Evolutionary conservation across 2,329 filamentous ascomycete species (phyloP).

Genomic region (Aureobasidium sp.): DNA sequence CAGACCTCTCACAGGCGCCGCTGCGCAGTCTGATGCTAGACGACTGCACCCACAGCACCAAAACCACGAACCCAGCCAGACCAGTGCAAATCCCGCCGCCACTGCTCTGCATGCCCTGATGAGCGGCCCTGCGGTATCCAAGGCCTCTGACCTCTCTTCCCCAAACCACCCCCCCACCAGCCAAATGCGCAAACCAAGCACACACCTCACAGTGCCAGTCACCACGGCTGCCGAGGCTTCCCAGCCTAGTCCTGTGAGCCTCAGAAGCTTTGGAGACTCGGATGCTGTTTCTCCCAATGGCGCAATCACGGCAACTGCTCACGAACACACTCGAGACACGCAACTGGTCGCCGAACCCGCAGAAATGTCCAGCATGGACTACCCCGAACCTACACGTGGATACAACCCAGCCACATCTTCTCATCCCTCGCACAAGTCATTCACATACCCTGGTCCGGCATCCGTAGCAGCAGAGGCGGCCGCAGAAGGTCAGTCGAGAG

Average conservation of each 20-base stretch:
- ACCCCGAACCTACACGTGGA: slow-evolving; percentile 24
- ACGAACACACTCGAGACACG: slow-evolving; percentile 3
- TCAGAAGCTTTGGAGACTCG: slow-evolving; percentile 45
- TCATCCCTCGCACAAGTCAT: slow-evolving; percentile 43
- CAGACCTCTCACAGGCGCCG: slow-evolving; percentile 38
- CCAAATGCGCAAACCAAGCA: slow-evolving; percentile 38
- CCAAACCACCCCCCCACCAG: slow-evolving; percentile 37
- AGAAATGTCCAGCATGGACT: slow-evolving; percentile 25
- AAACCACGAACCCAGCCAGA: slow-evolving; percentile 28
- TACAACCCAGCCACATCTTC: slow-evolving; percentile 17
- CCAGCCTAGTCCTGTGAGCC: slow-evolving; percentile 45
- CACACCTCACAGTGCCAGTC: slow-evolving; percentile 43
- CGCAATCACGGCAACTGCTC: slow-evolving; percentile 34
- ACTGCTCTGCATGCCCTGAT: slow-evolving; percentile 37
- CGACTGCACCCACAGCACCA: slow-evolving; percentile 31
- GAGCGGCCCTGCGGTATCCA: slow-evolving; percentile 34
- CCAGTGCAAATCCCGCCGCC: slow-evolving; percentile 40
- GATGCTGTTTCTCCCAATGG: slow-evolving; percentile 31
- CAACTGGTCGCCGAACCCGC: slow-evolving; percentile 26
- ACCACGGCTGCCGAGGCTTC: slow-evolving; percentile 33
- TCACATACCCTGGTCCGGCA: slow-evolving; percentile 56
- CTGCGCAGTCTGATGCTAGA: slow-evolving; percentile 41
- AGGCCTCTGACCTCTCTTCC: slow-evolving; percentile 34
- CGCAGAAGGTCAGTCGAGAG: slow-evolving; percentile 44
- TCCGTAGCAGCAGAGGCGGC: slow-evolving; percentile 28